Percentiles rank a stretch among this genome's conserved stretches.
phyloP scores from a whole-genome alignment of 2,329 filamentous ascomycete species.

The Elsinoe australis region DNA sequence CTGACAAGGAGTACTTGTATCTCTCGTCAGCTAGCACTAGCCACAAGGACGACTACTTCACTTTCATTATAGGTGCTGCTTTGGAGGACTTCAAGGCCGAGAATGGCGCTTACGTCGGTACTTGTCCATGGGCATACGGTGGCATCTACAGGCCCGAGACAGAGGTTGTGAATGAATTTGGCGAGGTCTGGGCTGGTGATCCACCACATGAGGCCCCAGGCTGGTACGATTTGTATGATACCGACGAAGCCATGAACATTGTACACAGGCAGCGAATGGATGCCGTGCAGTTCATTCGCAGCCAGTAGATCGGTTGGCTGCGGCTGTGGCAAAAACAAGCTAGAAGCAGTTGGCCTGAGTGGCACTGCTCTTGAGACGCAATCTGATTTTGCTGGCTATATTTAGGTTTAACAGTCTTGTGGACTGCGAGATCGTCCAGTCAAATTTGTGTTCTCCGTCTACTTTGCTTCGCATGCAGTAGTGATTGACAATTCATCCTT shows the following conservation, averaged over 20 bases:
- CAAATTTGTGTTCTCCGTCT: too few relatives aligned
- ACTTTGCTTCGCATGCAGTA: too few relatives aligned
- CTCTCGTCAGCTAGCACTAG: conserved; percentile 30
- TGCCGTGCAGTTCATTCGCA: conserved; percentile 21
- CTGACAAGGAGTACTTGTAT: conserved; percentile 32
- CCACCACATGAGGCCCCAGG: conserved; percentile 35
- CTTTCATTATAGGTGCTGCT: conserved; percentile 32
- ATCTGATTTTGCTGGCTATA: too few relatives aligned
- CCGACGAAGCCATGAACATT: conserved; percentile 34
- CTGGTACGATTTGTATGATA: conserved; percentile 37
- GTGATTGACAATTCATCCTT: too few relatives aligned
- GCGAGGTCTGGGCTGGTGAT: conserved; percentile 37
- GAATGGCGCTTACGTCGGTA: conserved; percentile 32
- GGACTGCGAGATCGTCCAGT: too few relatives aligned
- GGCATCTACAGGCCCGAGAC: conserved; percentile 35
- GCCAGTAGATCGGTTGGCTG: too few relatives aligned
- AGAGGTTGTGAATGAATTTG: conserved; percentile 33
- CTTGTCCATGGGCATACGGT: conserved; percentile 36
- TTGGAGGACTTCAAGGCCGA: conserved; percentile 31
- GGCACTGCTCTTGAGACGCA: too few relatives aligned
- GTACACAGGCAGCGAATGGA: conserved; percentile 30
- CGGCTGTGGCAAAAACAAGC: too few relatives aligned
- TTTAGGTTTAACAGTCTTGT: too few relatives aligned
- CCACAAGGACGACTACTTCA: conserved; percentile 35
- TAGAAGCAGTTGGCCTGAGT: too few relatives aligned